Evolutionary conservation across 2,329 filamentous ascomycete species (phyloP).

Genomic region (Hypoxylon sp.): DNA sequence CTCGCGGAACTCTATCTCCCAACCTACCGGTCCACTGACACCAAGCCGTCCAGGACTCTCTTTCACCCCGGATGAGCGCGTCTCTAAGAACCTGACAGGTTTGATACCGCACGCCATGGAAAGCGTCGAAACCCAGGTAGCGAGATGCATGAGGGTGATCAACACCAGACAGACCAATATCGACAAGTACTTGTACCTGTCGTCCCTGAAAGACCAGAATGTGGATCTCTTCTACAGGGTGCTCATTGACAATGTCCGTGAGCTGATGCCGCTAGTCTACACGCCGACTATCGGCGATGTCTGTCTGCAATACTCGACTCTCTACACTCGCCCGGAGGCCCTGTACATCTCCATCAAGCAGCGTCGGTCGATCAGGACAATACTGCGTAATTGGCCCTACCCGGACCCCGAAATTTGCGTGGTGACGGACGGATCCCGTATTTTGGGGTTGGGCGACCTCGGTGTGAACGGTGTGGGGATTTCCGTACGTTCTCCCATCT

Average conservation of each 20-base stretch:
- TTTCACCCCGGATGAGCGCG: slow-evolving; percentile 73
- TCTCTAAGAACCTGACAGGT: slow-evolving; percentile 74
- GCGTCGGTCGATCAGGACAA: slow-evolving; percentile 86
- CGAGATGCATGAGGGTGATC: slow-evolving; percentile 80
- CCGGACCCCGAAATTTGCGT: slow-evolving; percentile 93
- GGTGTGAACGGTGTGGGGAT: slow-evolving; percentile 98
- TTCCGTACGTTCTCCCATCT: slow-evolving; percentile 69
- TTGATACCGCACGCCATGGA: slow-evolving; percentile 74
- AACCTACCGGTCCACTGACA: slow-evolving; percentile 26
- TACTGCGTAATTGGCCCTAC: slow-evolving; percentile 94
- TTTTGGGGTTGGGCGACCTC: slow-evolving; percentile 90
- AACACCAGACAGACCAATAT: slow-evolving; percentile 75
- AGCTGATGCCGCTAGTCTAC: slow-evolving; percentile 87
- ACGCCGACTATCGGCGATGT: slow-evolving; percentile 95
- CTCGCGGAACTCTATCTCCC: slow-evolving; percentile 38
- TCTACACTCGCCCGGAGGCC: slow-evolving; percentile 94
- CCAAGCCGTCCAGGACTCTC: slow-evolving; percentile 64
- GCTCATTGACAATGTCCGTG: slow-evolving; percentile 80
- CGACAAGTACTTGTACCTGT: slow-evolving; percentile 88
- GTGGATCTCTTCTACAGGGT: slow-evolving; percentile 86
- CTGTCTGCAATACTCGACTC: slow-evolving; percentile 93
- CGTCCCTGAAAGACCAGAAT: slow-evolving; percentile 79
- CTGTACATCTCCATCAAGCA: slow-evolving; percentile 97
- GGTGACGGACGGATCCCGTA: slow-evolving; percentile 95
- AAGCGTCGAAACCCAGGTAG: slow-evolving; percentile 69